Conservation (phyloP, 1,284 basidiomycete genomes). For the Peniophora sp. region DNA sequence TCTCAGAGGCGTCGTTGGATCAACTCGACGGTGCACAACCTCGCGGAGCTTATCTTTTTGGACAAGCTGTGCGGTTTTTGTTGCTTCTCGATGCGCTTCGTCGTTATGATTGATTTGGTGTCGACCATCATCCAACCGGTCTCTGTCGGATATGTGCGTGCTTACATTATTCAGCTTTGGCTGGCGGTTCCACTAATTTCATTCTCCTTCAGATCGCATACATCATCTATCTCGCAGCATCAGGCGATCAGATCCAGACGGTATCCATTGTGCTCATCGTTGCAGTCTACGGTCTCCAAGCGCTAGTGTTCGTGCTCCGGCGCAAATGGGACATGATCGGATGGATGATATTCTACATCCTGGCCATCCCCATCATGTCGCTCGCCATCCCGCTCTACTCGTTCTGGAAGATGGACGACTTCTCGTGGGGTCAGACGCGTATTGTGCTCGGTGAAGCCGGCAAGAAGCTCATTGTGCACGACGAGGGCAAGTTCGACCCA, state of each 20-base stretch:
- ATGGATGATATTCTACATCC: constrained; percentile 96
- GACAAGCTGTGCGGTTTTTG: constrained; percentile 96
- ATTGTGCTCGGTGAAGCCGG: constrained; percentile 91
- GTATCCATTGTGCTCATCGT: constrained; percentile 88
- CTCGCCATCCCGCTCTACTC: constrained; percentile 93
- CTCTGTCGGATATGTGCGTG: constrained; percentile 86
- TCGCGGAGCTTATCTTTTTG: constrained; percentile 87
- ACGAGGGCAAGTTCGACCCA: constrained; percentile 96
- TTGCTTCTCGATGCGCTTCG: constrained; percentile 97
- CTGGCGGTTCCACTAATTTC: constrained; percentile 9
- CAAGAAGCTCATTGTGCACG: constrained; percentile 92
- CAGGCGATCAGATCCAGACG: constrained; percentile 55
- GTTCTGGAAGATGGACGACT: constrained; percentile 99
- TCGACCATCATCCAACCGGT: constrained; percentile 87
- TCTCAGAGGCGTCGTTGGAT: constrained; percentile 99
- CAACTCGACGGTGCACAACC: constrained; percentile 97
- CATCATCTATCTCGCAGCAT: constrained; percentile 69
- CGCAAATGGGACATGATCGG: constrained; percentile 95
- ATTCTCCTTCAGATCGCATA: constrained; percentile 90
- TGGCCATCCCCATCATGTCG: constrained; percentile 88
- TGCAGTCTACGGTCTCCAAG: constrained; percentile 89
- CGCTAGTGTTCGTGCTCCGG: constrained; percentile 78
- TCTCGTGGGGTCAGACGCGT: constrained; percentile 96
- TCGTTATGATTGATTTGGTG: constrained; percentile 93
- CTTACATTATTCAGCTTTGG: neutral